phyloP scores from a whole-genome alignment of 2,329 filamentous ascomycete species.

The Fusarium euwallaceae region DNA sequence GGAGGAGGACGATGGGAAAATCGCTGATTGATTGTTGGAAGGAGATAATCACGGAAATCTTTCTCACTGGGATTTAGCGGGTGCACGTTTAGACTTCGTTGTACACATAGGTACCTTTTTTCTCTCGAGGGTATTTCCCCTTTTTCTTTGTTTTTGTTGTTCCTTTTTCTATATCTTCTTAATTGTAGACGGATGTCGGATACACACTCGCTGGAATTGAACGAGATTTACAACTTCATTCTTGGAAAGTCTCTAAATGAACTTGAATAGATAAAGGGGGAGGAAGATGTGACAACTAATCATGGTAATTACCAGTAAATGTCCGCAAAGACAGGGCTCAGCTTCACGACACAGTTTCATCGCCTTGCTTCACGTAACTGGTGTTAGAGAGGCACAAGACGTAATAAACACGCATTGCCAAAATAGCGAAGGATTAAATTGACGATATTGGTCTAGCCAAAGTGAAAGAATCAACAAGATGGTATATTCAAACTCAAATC shows the following conservation, averaged over 20 bases:
- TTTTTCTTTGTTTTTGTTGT: slow-evolving; percentile 22
- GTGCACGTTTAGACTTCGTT: slow-evolving; percentile 38
- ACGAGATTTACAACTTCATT: slow-evolving; percentile 16
- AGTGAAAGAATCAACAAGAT: slow-evolving; percentile 16
- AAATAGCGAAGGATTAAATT: not conserved
- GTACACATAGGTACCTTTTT: slow-evolving; percentile 20
- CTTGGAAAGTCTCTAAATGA: not conserved
- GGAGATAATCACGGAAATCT: slow-evolving; percentile 38
- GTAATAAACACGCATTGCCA: not conserved
- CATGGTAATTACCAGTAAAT: not conserved
- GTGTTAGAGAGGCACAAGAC: not conserved
- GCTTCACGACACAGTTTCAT: not conserved
- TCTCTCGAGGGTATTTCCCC: slow-evolving; percentile 10
- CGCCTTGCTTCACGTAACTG: not conserved
- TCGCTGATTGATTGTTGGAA: slow-evolving; percentile 15
- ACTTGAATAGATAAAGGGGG: not conserved
- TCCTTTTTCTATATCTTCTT: slow-evolving; percentile 43
- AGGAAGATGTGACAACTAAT: not conserved
- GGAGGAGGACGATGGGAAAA: slow-evolving; percentile 2
- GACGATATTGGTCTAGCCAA: not conserved
- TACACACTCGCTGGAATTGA: slow-evolving; percentile 43
- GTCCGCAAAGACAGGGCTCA: not conserved
- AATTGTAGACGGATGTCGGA: slow-evolving; percentile 43
- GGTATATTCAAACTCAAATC: slow-evolving; percentile 23
- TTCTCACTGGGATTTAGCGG: slow-evolving; percentile 41